phyloP scores from a whole-genome alignment of 495 filamentous ascomycete genomes.

The Cercophora scortea region DNA sequence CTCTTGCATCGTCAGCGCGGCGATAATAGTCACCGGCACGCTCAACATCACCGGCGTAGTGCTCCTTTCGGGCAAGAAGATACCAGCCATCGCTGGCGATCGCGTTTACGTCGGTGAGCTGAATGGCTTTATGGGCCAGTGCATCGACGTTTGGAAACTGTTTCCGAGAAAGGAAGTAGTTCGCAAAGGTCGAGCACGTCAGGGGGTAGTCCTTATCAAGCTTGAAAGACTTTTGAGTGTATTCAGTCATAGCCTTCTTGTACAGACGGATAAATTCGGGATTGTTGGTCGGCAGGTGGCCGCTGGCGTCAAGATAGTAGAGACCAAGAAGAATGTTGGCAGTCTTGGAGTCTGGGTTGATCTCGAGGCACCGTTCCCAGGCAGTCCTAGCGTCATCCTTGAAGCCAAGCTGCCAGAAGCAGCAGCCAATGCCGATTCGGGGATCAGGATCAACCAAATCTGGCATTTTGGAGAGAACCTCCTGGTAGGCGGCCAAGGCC shows the following conservation, averaged over 20 bases:
- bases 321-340: constrained; percentile 84
- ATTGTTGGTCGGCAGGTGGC: constrained; percentile 63
- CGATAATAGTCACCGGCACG: constrained; percentile 75
- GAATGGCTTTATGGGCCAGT: constrained; percentile 86
- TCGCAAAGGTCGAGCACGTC: constrained; percentile 80
- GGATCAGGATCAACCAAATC: constrained; percentile 91
- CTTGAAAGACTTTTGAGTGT: constrained; percentile 90
- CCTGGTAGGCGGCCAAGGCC: constrained; percentile 77
- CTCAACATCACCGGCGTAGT: constrained; percentile 59
- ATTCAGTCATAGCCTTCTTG: constrained; percentile 88
- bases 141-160: constrained; percentile 69
- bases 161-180: constrained; percentile 78
- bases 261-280: constrained; percentile 73
- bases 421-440: constrained; percentile 88
- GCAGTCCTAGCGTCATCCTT: constrained; percentile 86
- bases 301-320: constrained; percentile 77
- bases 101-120: constrained; percentile 88
- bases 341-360: constrained; percentile 84
- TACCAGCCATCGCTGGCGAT: constrained; percentile 98
- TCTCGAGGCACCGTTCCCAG: constrained; percentile 79
- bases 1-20: constrained; percentile 80
- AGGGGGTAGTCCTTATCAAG: constrained; percentile 88
- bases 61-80: constrained; percentile 79
- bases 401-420: constrained; percentile 87
- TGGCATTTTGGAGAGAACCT: constrained; percentile 73